Conservation (phyloP, 164 flowering plant genomes). For the Magnolia officinalis region DNA sequence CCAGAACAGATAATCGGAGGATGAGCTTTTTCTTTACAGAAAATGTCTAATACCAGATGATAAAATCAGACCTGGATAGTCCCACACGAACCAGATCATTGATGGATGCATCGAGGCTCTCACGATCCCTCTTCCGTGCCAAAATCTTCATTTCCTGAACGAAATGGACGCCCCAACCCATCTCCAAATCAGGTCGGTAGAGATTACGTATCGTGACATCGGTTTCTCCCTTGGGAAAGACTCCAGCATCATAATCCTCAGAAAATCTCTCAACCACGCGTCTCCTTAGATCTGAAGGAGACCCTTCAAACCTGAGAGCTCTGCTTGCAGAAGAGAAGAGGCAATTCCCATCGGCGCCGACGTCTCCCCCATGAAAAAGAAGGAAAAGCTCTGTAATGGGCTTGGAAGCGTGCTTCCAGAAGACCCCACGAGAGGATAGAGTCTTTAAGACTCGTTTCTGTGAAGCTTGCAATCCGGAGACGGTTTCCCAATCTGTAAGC, state of each 20-base stretch:
- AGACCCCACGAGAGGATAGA: constrained; percentile 15
- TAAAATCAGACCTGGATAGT: constrained; percentile 12
- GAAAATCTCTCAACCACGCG: constrained; percentile 13
- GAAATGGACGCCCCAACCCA: constrained; percentile 25
- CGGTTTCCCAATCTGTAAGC: constrained; percentile 13
- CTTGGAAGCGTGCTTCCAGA: constrained; percentile 19
- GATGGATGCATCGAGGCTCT: constrained; percentile 7
- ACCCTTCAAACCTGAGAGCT: constrained; percentile 8
- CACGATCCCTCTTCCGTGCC: constrained; percentile 13
- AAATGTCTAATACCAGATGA: neutral
- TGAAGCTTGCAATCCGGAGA: constrained; percentile 13
- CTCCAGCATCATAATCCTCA: constrained; percentile 13
- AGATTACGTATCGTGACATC: constrained; percentile 16
- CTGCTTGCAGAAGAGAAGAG: constrained; percentile 17
- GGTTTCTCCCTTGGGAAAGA: constrained; percentile 7
- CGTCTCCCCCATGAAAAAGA: constrained; percentile 23
- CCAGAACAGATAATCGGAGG: neutral
- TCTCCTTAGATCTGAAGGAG: constrained; percentile 12
- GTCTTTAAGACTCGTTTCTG: constrained; percentile 8
- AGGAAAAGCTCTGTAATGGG: constrained; percentile 16
- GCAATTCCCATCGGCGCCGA: constrained; percentile 22
- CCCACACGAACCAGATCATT: constrained; percentile 17
- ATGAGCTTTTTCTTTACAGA: neutral
- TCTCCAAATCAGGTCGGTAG: constrained; percentile 14
- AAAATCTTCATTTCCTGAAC: constrained; percentile 17